These are phyloP conservation scores for Eutrema japonicum DNA, from an alignment of 345 rosid species.

Conservation along the genomic window DNA sequence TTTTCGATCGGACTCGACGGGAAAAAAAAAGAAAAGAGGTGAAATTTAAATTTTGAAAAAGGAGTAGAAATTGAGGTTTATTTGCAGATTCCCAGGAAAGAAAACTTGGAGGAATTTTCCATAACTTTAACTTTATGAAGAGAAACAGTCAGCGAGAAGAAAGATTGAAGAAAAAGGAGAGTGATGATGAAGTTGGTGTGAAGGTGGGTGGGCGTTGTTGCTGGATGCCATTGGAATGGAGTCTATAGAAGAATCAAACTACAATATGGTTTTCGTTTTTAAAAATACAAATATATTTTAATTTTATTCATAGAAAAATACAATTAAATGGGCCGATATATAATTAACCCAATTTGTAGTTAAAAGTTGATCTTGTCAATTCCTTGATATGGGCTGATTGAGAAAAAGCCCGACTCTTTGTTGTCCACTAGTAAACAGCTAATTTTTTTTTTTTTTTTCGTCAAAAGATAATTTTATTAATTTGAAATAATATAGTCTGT, in stretches of 20 bases:
- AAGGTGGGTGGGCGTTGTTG: slow-evolving; percentile 38
- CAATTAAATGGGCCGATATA: no score
- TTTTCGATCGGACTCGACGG: slow-evolving; percentile 19
- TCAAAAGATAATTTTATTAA: no score
- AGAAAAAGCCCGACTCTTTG: no score
- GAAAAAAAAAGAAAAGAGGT: not conserved
- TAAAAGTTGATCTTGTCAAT: no score
- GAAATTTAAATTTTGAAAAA: not conserved
- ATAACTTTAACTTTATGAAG: not conserved
- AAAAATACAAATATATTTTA: no score
- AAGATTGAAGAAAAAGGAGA: slow-evolving; percentile 19
- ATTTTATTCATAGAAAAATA: no score
- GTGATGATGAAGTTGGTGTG: slow-evolving; percentile 39
- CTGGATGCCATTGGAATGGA: slow-evolving; percentile 17
- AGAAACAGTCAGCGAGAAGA: slow-evolving; percentile 15
- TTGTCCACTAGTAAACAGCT: no score
- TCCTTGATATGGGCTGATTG: no score
- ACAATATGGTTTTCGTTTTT: not conserved
- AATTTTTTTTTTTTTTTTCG: no score
- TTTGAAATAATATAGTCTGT: no score
- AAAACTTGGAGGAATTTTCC: not conserved
- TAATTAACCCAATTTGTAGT: no score
- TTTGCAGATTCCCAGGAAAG: slow-evolving; percentile 25
- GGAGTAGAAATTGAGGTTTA: not conserved
- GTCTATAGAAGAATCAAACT: not conserved